Evolutionary conservation across 495 filamentous ascomycete species (phyloP).

Genomic region (Aspergillus cristatus): DNA sequence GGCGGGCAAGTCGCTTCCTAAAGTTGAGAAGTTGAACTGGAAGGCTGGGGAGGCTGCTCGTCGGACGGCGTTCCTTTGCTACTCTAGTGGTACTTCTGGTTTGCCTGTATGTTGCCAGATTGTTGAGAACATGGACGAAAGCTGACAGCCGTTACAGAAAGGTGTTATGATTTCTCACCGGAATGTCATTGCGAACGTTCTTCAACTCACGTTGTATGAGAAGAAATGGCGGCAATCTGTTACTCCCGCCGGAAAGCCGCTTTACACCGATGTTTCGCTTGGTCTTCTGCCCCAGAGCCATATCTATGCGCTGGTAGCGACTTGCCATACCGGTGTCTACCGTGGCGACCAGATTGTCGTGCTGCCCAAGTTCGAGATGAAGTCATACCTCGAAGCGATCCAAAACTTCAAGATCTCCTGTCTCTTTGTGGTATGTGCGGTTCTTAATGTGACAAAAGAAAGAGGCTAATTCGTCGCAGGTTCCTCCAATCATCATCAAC

Average conservation of each 20-base stretch:
- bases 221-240: slow-evolving; percentile 29
- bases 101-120: slow-evolving; percentile 52
- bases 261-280: slow-evolving; percentile 50
- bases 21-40: slow-evolving; percentile 61
- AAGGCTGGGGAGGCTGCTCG: slow-evolving; percentile 62
- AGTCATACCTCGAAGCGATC: slow-evolving; percentile 53
- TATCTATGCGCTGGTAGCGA: slow-evolving; percentile 77
- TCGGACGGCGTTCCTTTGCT: slow-evolving; percentile 77
- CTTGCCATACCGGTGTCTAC: slow-evolving; percentile 58
- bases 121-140: background rate
- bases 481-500: slow-evolving; percentile 80
- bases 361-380: slow-evolving; percentile 79
- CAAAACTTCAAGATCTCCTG: slow-evolving; percentile 62
- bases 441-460: background rate
- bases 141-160: slow-evolving; percentile 63
- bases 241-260: slow-evolving; percentile 24
- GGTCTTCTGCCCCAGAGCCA: slow-evolving; percentile 78
- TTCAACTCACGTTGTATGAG: slow-evolving; percentile 56
- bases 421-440: slow-evolving; percentile 52
- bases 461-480: slow-evolving; percentile 27
- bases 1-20: slow-evolving; percentile 51
- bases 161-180: slow-evolving; percentile 86
- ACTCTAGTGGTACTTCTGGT: slow-evolving; percentile 82
- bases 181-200: slow-evolving; percentile 78
- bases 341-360: slow-evolving; percentile 71